Percentiles rank a stretch among this genome's conserved stretches.
phyloP scores from a whole-genome alignment of 352 stramenopile species.

The Globisporangium carolinianum region DNA sequence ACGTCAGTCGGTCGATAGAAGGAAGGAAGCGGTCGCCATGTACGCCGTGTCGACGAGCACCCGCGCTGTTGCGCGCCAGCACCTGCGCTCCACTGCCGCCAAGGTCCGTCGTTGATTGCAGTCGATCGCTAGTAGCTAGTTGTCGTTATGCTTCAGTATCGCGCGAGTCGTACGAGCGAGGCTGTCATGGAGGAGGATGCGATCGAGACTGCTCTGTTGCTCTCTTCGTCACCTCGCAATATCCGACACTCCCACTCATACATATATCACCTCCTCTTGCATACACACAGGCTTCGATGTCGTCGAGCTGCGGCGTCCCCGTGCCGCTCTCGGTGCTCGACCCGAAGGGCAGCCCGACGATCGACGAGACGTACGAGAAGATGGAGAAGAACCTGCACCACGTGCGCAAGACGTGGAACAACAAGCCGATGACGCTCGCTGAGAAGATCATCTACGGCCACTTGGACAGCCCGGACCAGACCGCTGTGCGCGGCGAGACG shows the following conservation, averaged over 20 bases:
- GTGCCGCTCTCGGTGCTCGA: conserved; percentile 88
- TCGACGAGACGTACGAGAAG: conserved; percentile 91
- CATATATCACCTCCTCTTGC: conserved; percentile 5
- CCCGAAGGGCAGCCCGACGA: conserved; percentile 87
- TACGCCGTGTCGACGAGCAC: conserved; percentile 56
- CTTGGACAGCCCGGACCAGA: conserved; percentile 83
- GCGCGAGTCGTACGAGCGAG: too few species aligned
- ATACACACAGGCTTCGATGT: conserved; percentile 45
- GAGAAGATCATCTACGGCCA: conserved; percentile 95
- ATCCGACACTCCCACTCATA: too few species aligned
- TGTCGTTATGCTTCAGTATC: too few species aligned
- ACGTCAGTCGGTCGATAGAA: conserved; percentile 7
- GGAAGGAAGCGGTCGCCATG: conserved; percentile 16
- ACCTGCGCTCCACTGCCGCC: conserved; percentile 53
- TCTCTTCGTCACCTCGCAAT: too few species aligned
- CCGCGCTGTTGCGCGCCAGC: conserved; percentile 49
- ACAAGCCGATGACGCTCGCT: conserved; percentile 87
- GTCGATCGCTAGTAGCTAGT: too few species aligned
- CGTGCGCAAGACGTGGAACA: conserved; percentile 86
- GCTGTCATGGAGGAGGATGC: too few species aligned
- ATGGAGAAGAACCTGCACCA: conserved; percentile 88
- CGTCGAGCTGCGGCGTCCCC: conserved; percentile 57
- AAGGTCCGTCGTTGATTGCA: conserved; percentile 28
- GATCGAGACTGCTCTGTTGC: too few species aligned
- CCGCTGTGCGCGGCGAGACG: conserved; percentile 84